Conservation (phyloP, 768 basidiomycete species). For the Rhizopogon rudus region DNA sequence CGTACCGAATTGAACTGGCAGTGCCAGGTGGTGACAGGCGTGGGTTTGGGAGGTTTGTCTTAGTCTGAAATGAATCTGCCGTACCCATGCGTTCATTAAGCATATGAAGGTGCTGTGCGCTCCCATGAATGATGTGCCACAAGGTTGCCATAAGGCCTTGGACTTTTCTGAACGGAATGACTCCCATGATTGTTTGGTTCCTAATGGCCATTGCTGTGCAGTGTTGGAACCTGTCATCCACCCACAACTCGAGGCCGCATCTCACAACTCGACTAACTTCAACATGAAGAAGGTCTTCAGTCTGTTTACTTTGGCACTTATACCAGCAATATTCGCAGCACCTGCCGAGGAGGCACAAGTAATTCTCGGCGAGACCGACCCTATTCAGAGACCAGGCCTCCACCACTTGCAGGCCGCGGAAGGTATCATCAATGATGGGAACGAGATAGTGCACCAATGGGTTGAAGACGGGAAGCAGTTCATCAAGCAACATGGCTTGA, state of each 20-base stretch:
- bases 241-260: background rate
- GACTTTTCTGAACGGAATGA: too few relatives aligned
- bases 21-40: too few relatives aligned
- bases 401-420: slow-evolving; percentile 40
- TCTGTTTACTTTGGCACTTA: slow-evolving; percentile 30
- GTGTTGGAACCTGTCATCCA: too few relatives aligned
- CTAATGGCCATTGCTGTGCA: too few relatives aligned
- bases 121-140: too few relatives aligned
- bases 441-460: slow-evolving; percentile 57
- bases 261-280: background rate
- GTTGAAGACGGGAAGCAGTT: slow-evolving; percentile 57
- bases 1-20: too few relatives aligned
- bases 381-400: slow-evolving; percentile 12
- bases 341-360: slow-evolving; percentile 39
- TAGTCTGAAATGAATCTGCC: too few relatives aligned
- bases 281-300: slow-evolving; percentile 35
- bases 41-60: too few relatives aligned
- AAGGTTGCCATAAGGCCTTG: too few relatives aligned
- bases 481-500: slow-evolving; percentile 63
- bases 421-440: slow-evolving; percentile 34
- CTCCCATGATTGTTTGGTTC: too few relatives aligned
- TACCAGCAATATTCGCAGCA: slow-evolving; percentile 32
- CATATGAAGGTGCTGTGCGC: too few relatives aligned
- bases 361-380: slow-evolving; percentile 31
- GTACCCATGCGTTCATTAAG: too few relatives aligned